phyloP scores from a whole-genome alignment of 2,329 filamentous ascomycete species.

The Chaetothyriales sp. region DNA sequence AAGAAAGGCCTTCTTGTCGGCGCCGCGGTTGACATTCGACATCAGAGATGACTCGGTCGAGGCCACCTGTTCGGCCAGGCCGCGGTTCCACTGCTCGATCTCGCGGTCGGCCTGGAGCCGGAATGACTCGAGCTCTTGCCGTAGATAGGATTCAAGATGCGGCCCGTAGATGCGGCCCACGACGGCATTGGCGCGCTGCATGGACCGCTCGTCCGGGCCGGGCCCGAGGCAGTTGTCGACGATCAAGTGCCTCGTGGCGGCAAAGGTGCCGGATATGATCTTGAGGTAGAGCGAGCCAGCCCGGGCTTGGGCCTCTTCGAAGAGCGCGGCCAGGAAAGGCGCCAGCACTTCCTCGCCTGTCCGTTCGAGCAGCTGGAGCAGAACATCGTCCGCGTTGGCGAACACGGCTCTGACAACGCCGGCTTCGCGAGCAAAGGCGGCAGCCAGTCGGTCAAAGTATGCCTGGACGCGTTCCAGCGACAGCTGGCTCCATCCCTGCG shows the following conservation, averaged over 20 bases:
- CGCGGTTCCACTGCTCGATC: conserved; percentile 79
- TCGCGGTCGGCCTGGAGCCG: conserved; percentile 60
- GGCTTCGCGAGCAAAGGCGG: conserved; percentile 70
- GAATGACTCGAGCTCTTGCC: conserved; percentile 82
- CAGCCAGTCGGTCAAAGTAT: conserved; percentile 65
- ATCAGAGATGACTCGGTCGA: conserved; percentile 88
- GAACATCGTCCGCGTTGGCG: conserved; percentile 53
- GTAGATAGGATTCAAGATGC: conserved; percentile 83
- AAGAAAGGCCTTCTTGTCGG: conserved; percentile 90
- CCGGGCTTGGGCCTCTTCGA: conserved; percentile 72
- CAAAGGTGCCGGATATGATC: conserved; percentile 75
- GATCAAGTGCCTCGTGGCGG: conserved; percentile 68
- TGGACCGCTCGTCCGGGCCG: conserved; percentile 44
- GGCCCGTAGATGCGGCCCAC: conserved; percentile 69
- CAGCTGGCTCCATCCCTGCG: conserved; percentile 46
- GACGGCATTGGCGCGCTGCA: conserved; percentile 52
- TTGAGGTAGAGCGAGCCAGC: conserved; percentile 67
- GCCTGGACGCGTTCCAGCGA: conserved; percentile 64
- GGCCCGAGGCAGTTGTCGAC: conserved; percentile 54
- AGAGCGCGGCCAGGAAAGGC: conserved; percentile 72
- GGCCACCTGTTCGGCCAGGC: conserved; percentile 79
- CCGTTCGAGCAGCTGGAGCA: conserved; percentile 67
- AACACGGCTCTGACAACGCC: conserved; percentile 73
- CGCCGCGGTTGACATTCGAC: conserved; percentile 86
- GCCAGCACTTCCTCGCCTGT: conserved; percentile 68